Conservation (phyloP, 768 basidiomycete genomes). For the Pisolithus marmoratus region DNA sequence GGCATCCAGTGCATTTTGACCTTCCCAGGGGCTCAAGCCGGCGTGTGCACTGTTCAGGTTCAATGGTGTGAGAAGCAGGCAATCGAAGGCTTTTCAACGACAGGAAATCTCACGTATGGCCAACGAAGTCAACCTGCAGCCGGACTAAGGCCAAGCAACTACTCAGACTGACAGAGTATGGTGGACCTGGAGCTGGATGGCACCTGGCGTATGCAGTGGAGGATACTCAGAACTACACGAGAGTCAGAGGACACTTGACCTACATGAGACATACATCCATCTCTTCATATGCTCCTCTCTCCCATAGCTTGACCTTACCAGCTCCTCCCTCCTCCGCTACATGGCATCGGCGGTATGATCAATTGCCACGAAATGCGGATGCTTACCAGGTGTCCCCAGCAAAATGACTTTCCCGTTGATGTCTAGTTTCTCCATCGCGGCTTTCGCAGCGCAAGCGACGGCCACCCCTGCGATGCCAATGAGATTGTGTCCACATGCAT, state of each 20-base stretch:
- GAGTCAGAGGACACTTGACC: slow-evolving; percentile 6
- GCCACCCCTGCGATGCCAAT: slow-evolving; percentile 75
- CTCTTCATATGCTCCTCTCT: slow-evolving; percentile 65
- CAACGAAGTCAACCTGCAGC: slow-evolving; percentile 58
- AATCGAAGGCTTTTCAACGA: not conserved
- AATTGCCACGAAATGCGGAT: not conserved
- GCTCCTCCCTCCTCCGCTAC: slow-evolving; percentile 74
- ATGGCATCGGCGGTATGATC: not conserved
- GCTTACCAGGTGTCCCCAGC: slow-evolving; percentile 70
- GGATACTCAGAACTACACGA: not conserved
- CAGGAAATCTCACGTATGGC: slow-evolving; percentile 54
- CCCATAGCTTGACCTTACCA: slow-evolving; percentile 67
- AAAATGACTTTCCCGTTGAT: slow-evolving; percentile 66
- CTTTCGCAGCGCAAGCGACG: slow-evolving; percentile 63
- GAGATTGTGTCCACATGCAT: slow-evolving; percentile 80
- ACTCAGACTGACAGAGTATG: slow-evolving; percentile 58
- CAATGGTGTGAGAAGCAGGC: not conserved
- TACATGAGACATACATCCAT: slow-evolving; percentile 79
- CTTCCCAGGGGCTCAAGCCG: slow-evolving; percentile 79
- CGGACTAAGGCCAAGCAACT: slow-evolving; percentile 59
- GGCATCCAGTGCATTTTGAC: slow-evolving; percentile 77
- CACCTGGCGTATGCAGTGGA: slow-evolving; percentile 43
- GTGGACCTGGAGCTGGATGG: slow-evolving; percentile 76
- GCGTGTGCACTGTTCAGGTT: slow-evolving; percentile 60
- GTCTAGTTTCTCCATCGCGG: slow-evolving; percentile 52